Conservation (phyloP, 768 basidiomycete genomes). For the Xerocomellus dryophilus region DNA sequence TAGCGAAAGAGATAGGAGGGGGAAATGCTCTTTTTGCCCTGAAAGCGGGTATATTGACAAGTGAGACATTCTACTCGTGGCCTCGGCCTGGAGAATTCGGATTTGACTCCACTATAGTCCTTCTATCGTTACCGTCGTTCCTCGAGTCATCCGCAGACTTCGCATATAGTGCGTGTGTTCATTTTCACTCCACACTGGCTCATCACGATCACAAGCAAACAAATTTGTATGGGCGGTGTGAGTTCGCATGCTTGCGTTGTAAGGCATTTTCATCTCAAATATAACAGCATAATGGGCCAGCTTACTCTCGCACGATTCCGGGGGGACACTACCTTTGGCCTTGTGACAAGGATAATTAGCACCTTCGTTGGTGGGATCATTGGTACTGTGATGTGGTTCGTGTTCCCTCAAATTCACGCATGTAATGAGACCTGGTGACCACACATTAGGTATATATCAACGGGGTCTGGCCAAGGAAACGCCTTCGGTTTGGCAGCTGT, state of each 20-base stretch:
- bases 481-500: slow-evolving; percentile 70
- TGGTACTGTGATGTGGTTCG: slow-evolving; percentile 67
- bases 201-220: slow-evolving; percentile 41
- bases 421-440: background rate
- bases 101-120: slow-evolving; percentile 35
- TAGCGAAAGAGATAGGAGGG: slow-evolving; percentile 39
- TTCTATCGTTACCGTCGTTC: slow-evolving; percentile 59
- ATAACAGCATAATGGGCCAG: slow-evolving; percentile 67
- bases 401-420: background rate
- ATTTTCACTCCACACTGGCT: slow-evolving; percentile 2
- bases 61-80: slow-evolving; percentile 31
- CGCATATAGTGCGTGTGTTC: slow-evolving; percentile 50
- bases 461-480: slow-evolving; percentile 57
- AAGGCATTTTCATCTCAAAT: background rate
- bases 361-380: slow-evolving; percentile 65
- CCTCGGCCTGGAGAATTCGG: background rate
- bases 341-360: slow-evolving; percentile 55
- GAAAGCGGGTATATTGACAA: slow-evolving; percentile 66
- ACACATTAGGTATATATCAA: slow-evolving; percentile 60
- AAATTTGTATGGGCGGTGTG: slow-evolving; percentile 72
- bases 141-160: slow-evolving; percentile 51
- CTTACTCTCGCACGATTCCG: slow-evolving; percentile 67
- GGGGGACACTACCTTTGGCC: slow-evolving; percentile 70
- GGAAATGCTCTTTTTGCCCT: slow-evolving; percentile 69
- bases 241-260: slow-evolving; percentile 16